Percentiles rank a stretch among this genome's conserved stretches.
phyloP scores from a whole-genome alignment of 441 rosid species.

The Mallotus japonicus region DNA sequence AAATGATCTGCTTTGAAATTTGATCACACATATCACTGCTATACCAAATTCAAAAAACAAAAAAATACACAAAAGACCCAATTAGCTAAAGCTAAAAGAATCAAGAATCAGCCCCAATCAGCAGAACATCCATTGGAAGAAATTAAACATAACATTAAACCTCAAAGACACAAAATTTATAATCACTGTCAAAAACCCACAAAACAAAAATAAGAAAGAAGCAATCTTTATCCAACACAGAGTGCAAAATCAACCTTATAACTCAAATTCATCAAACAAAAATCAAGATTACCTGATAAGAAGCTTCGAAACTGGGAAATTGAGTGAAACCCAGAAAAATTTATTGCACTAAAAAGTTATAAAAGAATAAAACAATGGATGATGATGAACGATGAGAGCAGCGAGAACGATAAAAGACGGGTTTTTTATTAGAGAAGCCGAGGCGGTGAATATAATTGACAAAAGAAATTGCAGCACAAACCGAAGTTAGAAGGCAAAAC shows the following conservation, averaged over 20 bases:
- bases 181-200: neutral
- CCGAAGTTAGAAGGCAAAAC: neutral
- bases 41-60: too few species aligned
- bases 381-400: neutral
- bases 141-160: conserved; percentile 9
- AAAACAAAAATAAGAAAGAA: neutral
- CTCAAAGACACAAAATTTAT: conserved; percentile 7
- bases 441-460: conserved; percentile 6
- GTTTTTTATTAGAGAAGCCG: neutral
- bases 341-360: conserved; percentile 5
- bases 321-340: neutral
- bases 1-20: neutral
- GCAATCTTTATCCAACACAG: neutral
- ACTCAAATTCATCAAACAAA: conserved; percentile 14
- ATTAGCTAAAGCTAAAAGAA: neutral
- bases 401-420: neutral
- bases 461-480: neutral
- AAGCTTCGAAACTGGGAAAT: conserved; percentile 14
- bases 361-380: neutral
- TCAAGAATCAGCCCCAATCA: conserved; percentile 16
- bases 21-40: too few species aligned
- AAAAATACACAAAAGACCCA: neutral
- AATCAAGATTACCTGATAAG: conserved; percentile 33
- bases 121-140: conserved; percentile 6
- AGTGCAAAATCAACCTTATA: conserved; percentile 1